Base-by-base conservation (phyloP, 768 basidiomycete genomes). In the Mrakia hoshinonis region DNA sequence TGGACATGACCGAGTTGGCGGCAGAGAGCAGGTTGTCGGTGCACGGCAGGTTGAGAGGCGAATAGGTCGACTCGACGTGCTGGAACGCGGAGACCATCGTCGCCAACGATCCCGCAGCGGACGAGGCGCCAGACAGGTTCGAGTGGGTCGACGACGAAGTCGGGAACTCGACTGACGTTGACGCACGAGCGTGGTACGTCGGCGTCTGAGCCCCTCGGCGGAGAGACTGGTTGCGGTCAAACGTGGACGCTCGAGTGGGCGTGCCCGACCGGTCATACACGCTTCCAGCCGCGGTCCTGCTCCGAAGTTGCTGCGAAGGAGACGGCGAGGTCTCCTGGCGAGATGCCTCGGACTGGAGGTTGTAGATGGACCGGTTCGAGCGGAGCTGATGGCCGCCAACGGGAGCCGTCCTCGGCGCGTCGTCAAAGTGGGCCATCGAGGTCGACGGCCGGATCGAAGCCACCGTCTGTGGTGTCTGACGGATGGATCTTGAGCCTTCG, bases 381-480 rank as follows among this genome's bases (percentile, higher is more conserved):
- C 58, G 7, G 18, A 61, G 58, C 10, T 61, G 58, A 20, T 61
- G 31, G 9, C 22, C 20, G 7, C 58, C 58, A 11, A 38, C 36
- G 22, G 58, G 58, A 7, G 58, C 58, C 20, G 58, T 61, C 34
- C 58, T 31, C 15, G 58, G 58, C 18, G 58, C 58, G 11, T 61
- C 58, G 58, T 61, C 36, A 31, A 61, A 34, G 34, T 34, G 36
- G 12, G 34, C 31, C 58, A 61, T 61, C 2, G 34, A 31, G 11
- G 58, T 61, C 6, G 58, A 61, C 15, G 58, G 36, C n/a, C 58
- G 58, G 36, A 61, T 29, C 18, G 58, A 31, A 61, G 58, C 58
- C 58, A 61, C 36, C 34, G 58, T 61, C 36, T 61, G 58, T n/a
- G 58, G 58, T 4, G 58, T 61, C 1, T 61, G 58, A 36, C 58